phyloP scores from a whole-genome alignment of 768 basidiomycete genomes.

The Podaxis sp. region DNA sequence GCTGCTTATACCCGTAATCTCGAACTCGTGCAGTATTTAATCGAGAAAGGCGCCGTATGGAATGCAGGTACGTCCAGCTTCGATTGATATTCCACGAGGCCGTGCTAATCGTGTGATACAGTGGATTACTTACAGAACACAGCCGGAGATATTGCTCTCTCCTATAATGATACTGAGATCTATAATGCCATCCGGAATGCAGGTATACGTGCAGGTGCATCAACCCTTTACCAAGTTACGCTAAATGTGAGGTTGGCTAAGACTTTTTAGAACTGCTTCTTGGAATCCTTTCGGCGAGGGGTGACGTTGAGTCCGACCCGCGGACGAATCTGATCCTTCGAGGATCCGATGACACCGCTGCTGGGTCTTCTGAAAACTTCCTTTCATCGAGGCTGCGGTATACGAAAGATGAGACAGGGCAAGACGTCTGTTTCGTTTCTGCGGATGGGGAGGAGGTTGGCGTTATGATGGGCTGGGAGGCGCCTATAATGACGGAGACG shows the following conservation, averaged over 20 bases:
- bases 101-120: conserved; percentile 24
- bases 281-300: conserved; percentile 53
- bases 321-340: conserved; percentile 38
- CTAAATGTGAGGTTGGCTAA: conserved; percentile 16
- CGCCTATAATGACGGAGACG: conserved; percentile 81
- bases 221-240: conserved; percentile 15
- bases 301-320: conserved; percentile 18
- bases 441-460: conserved; percentile 78
- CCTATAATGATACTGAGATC: conserved; percentile 72
- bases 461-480: conserved; percentile 99
- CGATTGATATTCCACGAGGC: background rate
- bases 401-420: conserved; percentile 66
- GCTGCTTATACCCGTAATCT: conserved; percentile 74
- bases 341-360: conserved; percentile 53
- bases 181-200: conserved; percentile 88
- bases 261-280: conserved; percentile 65
- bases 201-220: conserved; percentile 84
- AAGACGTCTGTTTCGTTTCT: conserved; percentile 77
- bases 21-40: conserved; percentile 61
- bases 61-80: conserved; percentile 61
- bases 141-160: conserved; percentile 88
- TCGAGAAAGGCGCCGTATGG: conserved; percentile 89
- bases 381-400: conserved; percentile 70
- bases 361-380: conserved; percentile 67
- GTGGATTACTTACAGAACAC: conserved; percentile 81